phyloP scores from a whole-genome alignment of 2,329 filamentous ascomycete species.

The Paecilomyces dactylethromorphus region DNA sequence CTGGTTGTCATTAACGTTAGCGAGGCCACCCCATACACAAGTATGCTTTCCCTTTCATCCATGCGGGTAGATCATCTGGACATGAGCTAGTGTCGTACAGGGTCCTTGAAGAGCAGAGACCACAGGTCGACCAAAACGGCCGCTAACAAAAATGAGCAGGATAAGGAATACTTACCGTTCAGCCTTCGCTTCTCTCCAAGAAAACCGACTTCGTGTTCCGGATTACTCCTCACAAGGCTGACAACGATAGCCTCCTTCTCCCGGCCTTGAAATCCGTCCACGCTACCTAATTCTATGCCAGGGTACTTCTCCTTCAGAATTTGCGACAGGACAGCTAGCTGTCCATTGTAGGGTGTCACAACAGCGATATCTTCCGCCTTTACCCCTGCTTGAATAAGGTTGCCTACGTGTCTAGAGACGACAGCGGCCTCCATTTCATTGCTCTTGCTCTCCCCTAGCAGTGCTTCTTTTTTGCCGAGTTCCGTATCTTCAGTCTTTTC shows the following conservation, averaged over 20 bases:
- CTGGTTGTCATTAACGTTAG: slow-evolving; percentile 40
- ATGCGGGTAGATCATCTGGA: background rate
- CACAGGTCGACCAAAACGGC: slow-evolving; percentile 3
- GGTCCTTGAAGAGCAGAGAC: background rate
- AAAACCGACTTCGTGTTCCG: slow-evolving; percentile 83
- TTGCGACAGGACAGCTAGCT: slow-evolving; percentile 69
- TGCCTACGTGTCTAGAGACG: slow-evolving; percentile 69
- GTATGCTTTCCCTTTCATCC: background rate
- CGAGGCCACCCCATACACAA: background rate
- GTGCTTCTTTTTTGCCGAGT: slow-evolving; percentile 44
- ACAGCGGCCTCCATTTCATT: slow-evolving; percentile 86
- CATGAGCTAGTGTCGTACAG: background rate
- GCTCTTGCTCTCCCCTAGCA: slow-evolving; percentile 72
- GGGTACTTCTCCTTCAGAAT: slow-evolving; percentile 74
- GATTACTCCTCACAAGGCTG: slow-evolving; percentile 87
- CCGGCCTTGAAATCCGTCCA: slow-evolving; percentile 93
- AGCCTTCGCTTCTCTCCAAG: slow-evolving; percentile 83
- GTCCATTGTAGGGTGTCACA: slow-evolving; percentile 93
- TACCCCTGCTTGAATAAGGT: slow-evolving; percentile 72
- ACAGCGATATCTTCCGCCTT: slow-evolving; percentile 80
- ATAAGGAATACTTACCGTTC: slow-evolving; percentile 61
- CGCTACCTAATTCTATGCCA: slow-evolving; percentile 87
- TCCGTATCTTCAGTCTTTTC: slow-evolving; percentile 74
- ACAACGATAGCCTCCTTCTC: slow-evolving; percentile 96
- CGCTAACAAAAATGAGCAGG: background rate